A percentile compares a stretch with the other conserved stretches of the same genome.
These are phyloP conservation scores for Leccinum disarticulatum DNA, from an alignment of 768 basidiomycete genomes.

Conservation along the genomic window DNA sequence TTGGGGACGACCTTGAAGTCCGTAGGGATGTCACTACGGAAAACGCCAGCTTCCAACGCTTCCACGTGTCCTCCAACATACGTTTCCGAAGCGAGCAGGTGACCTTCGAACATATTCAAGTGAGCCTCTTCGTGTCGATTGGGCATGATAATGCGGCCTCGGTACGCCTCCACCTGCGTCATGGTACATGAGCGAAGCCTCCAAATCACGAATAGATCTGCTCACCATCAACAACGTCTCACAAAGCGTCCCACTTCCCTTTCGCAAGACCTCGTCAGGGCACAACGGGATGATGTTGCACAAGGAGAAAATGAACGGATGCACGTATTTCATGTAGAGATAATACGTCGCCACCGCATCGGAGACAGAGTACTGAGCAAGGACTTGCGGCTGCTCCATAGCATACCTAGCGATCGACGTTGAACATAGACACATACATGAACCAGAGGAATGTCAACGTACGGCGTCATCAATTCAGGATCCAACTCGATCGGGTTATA, in stretches of 20 bases:
- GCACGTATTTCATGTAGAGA: constrained; percentile 99
- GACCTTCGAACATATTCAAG: constrained; percentile 92
- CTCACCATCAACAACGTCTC: constrained; percentile 96
- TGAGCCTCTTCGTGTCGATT: constrained; percentile 94
- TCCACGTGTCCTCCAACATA: constrained; percentile 99
- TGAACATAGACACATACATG: not conserved
- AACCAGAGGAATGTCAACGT: constrained; percentile 31
- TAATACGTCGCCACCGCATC: constrained; percentile 99
- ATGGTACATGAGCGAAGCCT: constrained; percentile 5
- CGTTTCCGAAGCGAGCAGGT: constrained; percentile 94
- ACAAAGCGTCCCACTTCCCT: constrained; percentile 95
- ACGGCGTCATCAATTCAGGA: constrained; percentile 99
- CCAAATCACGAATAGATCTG: not conserved
- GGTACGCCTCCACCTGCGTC: constrained; percentile 88
- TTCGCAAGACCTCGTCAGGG: constrained; percentile 94
- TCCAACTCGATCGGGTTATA: constrained; percentile 97
- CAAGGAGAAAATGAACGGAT: constrained; percentile 98
- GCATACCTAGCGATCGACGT: constrained; percentile 66
- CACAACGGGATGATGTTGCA: constrained; percentile 98
- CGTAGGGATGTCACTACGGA: constrained; percentile 91
- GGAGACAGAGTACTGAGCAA: constrained; percentile 98
- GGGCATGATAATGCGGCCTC: constrained; percentile 93
- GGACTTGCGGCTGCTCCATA: constrained; percentile 87
- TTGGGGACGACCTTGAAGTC: constrained; percentile 93
- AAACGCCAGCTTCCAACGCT: constrained; percentile 96